Percentiles rank a stretch among this genome's conserved stretches.
Conservation (phyloP, 2,329 filamentous ascomycete genomes). For the Cylindrodendrum hubeiense region DNA sequence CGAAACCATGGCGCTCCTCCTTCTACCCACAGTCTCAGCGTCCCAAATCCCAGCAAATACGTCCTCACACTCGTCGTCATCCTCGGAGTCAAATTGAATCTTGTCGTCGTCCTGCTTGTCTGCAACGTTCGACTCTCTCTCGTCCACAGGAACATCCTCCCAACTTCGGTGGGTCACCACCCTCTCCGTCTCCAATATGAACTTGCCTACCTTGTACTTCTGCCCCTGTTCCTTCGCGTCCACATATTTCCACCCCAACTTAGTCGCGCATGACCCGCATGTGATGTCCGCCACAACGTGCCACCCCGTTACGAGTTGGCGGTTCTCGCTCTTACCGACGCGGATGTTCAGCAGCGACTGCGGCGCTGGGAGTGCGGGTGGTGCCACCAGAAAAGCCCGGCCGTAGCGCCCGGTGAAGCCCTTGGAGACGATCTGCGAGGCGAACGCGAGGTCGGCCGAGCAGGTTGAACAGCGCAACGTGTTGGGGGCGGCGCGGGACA, state of each 20-base stretch:
- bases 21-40: constrained; percentile 61
- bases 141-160: constrained; percentile 52
- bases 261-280: constrained; percentile 67
- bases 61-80: constrained; percentile 76
- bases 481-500: constrained; percentile 62
- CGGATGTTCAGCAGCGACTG: constrained; percentile 65
- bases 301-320: constrained; percentile 71
- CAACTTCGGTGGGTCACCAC: constrained; percentile 66
- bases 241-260: constrained; percentile 77
- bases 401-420: constrained; percentile 76
- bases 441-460: constrained; percentile 71
- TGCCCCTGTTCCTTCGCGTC: constrained; percentile 70
- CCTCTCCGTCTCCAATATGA: constrained; percentile 72
- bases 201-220: constrained; percentile 77
- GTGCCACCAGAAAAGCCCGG: constrained; percentile 71
- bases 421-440: constrained; percentile 73
- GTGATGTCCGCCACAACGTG: constrained; percentile 75
- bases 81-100: constrained; percentile 71
- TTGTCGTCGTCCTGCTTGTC: constrained; percentile 39
- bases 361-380: constrained; percentile 43
- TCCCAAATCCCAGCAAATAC: constrained; percentile 74
- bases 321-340: constrained; percentile 65
- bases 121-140: constrained; percentile 20
- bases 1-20: constrained; percentile 55
- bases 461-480: constrained; percentile 71